Evolutionary conservation across 2,329 filamentous ascomycete species (phyloP), one percentile per base, ranked within the genome.

Genomic region (Akanthomyces uredinophilus): DNA sequence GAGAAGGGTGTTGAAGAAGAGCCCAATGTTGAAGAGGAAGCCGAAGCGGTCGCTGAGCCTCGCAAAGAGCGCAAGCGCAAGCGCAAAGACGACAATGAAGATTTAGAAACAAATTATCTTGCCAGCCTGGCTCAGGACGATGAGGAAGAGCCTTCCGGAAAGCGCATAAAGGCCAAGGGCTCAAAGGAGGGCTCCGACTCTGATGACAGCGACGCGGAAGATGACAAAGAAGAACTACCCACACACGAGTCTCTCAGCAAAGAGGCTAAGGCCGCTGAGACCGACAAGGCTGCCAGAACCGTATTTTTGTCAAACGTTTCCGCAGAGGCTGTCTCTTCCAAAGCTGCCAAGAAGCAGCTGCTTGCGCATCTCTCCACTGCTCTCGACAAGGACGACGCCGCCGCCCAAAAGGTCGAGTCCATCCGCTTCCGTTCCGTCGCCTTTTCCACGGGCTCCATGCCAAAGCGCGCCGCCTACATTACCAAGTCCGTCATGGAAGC

Each of bases 291-390:
- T 10, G 85, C 85, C 63, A 89, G 95, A 62, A 99, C 95, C 7
- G 87, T 98, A 47, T 99, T 98, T 77, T 80, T 99, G 14, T 90
- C 90, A 70, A 99, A 99, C 70, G 91, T 99, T 51, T 92, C 92
- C 16, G 88, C 84, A 24, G 81, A 88, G 58, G 92, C 91, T 47
- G 91, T 98, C 70, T 90, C 87, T 54, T 92, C 90, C 32, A 96
- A 96, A 71, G 77, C 87, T 2, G 88, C 87, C 39, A 92, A 91
- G 77, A 96, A 92, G 78, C 83, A 83, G 3, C 83, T 97, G 35
- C 79, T 91, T 66, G 79, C 83, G 47, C 91, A 97, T 73, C 84
- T 97, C 51, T 81, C 84, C n/a, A 92, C 91, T 1, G 89, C 92
- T 70, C 80, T 96, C 55, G 78, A 81, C 61, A 73, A 75, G 44